Evolutionary conservation across 345 rosid genomes (phyloP).

Genomic region (Syzygium oleosum): DNA sequence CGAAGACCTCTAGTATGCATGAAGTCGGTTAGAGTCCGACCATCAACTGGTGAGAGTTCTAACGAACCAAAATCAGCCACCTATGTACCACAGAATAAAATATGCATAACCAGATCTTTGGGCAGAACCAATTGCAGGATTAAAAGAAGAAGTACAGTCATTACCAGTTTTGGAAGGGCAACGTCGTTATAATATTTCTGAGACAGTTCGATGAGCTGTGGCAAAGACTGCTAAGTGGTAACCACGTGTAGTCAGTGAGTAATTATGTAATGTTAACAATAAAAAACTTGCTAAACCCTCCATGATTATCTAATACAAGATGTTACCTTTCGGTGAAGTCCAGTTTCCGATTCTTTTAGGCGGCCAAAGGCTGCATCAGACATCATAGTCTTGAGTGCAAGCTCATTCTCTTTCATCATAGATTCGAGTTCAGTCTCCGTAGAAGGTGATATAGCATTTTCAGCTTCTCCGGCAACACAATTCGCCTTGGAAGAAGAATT

Average conservation of each 20-base stretch:
- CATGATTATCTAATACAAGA: neutral
- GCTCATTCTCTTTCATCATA: slow-evolving; percentile 40
- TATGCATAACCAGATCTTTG: slow-evolving; percentile 3
- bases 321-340: slow-evolving; percentile 83
- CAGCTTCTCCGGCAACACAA: slow-evolving; percentile 28
- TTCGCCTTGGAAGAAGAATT: slow-evolving; percentile 27
- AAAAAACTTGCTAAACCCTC: slow-evolving; percentile 2
- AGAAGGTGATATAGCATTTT: slow-evolving; percentile 26
- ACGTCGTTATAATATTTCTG: slow-evolving; percentile 76
- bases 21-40: slow-evolving; percentile 96
- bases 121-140: neutral
- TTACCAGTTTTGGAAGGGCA: slow-evolving; percentile 97
- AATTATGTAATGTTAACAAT: neutral
- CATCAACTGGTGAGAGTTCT: slow-evolving; percentile 99
- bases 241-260: slow-evolving; percentile 13
- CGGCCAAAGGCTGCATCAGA: slow-evolving; percentile 76
- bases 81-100: slow-evolving; percentile 32
- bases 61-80: slow-evolving; percentile 98
- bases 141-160: neutral
- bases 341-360: slow-evolving; percentile 79
- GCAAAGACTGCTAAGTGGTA: slow-evolving; percentile 49
- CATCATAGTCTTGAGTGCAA: slow-evolving; percentile 45
- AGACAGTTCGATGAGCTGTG: slow-evolving; percentile 74
- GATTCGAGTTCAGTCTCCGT: slow-evolving; percentile 45
- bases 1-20: slow-evolving; percentile 99